Evolutionary conservation across 2,329 filamentous ascomycete species (phyloP).

Genomic region (Ophiostoma piceae): DNA sequence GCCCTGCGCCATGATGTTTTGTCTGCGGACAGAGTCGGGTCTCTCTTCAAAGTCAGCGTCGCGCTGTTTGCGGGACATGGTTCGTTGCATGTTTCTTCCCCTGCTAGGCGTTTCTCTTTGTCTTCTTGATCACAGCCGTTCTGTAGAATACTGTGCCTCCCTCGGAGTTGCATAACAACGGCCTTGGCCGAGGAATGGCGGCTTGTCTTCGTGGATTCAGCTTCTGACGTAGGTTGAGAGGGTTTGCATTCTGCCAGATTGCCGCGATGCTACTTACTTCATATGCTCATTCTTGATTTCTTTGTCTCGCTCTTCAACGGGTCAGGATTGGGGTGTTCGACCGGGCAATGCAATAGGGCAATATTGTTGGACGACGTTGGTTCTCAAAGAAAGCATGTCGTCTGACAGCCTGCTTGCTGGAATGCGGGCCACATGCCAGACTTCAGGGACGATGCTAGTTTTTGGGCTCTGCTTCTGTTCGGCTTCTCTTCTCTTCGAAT

Average conservation of each 20-base stretch:
- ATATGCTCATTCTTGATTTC: slow-evolving; percentile 1
- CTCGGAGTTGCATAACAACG: slow-evolving; percentile 1
- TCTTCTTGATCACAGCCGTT: not conserved
- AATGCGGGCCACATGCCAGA: slow-evolving; percentile 12
- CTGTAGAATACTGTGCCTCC: slow-evolving; percentile 4
- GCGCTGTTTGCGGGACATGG: slow-evolving; percentile 10
- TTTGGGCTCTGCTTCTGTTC: not conserved
- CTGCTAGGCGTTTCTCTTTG: not conserved
- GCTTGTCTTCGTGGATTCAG: not conserved
- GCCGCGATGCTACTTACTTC: not conserved
- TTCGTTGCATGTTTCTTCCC: slow-evolving; percentile 13
- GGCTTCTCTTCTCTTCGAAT: too few relatives aligned
- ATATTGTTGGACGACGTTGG: not conserved
- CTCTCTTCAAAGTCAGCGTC: not conserved
- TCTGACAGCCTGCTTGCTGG: not conserved
- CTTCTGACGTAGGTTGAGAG: too few relatives aligned
- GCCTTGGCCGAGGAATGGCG: slow-evolving; percentile 4
- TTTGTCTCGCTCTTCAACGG: slow-evolving; percentile 5
- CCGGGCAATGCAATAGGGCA: slow-evolving; percentile 5
- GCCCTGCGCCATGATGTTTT: slow-evolving; percentile 1
- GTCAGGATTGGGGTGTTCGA: not conserved
- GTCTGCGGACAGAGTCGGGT: not conserved
- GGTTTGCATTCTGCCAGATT: too few relatives aligned
- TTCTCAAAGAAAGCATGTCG: not conserved
- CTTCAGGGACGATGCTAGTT: not conserved